phyloP scores from a whole-genome alignment of 768 basidiomycete species.

The Tricholoma saponaceum region DNA sequence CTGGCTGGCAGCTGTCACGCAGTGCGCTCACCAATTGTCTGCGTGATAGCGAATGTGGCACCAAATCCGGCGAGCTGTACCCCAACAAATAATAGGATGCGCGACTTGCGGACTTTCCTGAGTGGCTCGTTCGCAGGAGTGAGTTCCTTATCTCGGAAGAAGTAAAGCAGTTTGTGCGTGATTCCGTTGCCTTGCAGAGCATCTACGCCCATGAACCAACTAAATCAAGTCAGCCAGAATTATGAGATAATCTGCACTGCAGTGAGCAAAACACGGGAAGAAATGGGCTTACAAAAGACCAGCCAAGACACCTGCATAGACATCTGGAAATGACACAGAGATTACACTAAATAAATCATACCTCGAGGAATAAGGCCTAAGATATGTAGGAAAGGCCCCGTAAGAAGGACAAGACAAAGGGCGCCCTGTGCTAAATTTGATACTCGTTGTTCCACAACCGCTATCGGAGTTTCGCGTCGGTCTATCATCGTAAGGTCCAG shows the following conservation, averaged over 20 bases:
- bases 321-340: neutral
- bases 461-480: constrained; percentile 49
- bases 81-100: constrained; percentile 65
- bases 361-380: constrained; percentile 76
- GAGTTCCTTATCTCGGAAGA: constrained; percentile 66
- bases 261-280: neutral
- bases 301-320: constrained; percentile 58
- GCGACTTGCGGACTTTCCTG: constrained; percentile 64
- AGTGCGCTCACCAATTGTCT: constrained; percentile 69
- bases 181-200: constrained; percentile 81
- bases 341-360: constrained; percentile 12
- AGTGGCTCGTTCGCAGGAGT: constrained; percentile 69
- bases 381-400: constrained; percentile 78
- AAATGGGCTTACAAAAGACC: constrained; percentile 72
- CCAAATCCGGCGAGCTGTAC: constrained; percentile 84
- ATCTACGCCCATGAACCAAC: constrained; percentile 91
- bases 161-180: constrained; percentile 73
- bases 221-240: constrained; percentile 18
- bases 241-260: neutral
- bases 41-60: constrained; percentile 85
- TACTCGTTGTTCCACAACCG: constrained; percentile 89
- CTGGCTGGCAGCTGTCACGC: neutral
- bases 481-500: neutral
- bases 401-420: constrained; percentile 75
- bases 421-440: constrained; percentile 86